Conservation (phyloP, 75 land plant genomes). For the Pinus taeda region DNA sequence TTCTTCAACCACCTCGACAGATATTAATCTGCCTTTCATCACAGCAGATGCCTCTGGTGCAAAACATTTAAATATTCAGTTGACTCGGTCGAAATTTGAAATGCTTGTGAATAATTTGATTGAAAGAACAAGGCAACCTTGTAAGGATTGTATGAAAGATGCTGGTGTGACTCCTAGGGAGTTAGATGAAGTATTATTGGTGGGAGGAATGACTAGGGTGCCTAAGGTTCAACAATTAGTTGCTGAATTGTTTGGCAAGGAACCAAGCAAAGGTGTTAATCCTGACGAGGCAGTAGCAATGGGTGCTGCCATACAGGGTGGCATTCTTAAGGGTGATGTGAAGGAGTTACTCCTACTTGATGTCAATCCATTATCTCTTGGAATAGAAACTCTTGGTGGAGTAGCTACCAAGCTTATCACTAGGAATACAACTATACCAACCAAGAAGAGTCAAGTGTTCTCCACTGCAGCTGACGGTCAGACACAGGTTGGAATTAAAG, state of each 20-base stretch:
- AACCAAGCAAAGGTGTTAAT: slow-evolving; percentile 67
- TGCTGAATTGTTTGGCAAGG: slow-evolving; percentile 47
- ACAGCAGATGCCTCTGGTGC: slow-evolving; percentile 69
- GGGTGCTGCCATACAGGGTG: slow-evolving; percentile 25
- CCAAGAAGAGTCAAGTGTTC: slow-evolving; percentile 73
- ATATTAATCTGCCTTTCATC: slow-evolving; percentile 57
- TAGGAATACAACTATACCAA: slow-evolving; percentile 71
- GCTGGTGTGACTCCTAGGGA: slow-evolving; percentile 55
- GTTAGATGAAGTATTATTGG: slow-evolving; percentile 55
- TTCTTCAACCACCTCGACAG: slow-evolving; percentile 59
- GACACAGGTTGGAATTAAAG: slow-evolving; percentile 64
- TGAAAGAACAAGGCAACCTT: slow-evolving; percentile 53
- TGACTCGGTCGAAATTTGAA: slow-evolving; percentile 60
- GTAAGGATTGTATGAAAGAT: slow-evolving; percentile 59
- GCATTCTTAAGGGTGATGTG: slow-evolving; percentile 59
- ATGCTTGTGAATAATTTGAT: slow-evolving; percentile 42
- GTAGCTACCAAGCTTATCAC: slow-evolving; percentile 55
- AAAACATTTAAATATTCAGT: slow-evolving; percentile 51
- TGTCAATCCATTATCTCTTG: slow-evolving; percentile 68
- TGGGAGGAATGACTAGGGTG: slow-evolving; percentile 63
- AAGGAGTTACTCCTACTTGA: slow-evolving; percentile 57
- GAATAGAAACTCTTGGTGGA: slow-evolving; percentile 63
- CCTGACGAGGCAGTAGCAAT: slow-evolving; percentile 58
- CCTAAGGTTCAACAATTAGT: slow-evolving; percentile 61
- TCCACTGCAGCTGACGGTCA: slow-evolving; percentile 72